A percentile compares a stretch with the other conserved stretches of the same genome.
phyloP scores from a whole-genome alignment of 495 filamentous ascomycete genomes.

The Immersiella caudata region DNA sequence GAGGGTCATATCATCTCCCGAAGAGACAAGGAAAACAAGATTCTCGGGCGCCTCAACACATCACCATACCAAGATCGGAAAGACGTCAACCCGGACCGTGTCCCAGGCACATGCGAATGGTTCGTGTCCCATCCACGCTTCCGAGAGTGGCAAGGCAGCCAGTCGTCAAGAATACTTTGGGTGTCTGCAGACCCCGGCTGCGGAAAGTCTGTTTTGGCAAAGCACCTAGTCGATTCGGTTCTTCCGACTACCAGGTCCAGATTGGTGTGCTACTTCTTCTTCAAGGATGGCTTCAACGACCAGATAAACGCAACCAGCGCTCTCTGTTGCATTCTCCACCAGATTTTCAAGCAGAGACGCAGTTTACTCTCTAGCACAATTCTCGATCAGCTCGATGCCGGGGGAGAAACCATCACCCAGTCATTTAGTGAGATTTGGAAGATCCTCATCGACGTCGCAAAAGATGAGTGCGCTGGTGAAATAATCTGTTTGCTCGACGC shows the following conservation, averaged over 20 bases:
- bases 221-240: conserved; percentile 46
- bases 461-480: conserved; percentile 44
- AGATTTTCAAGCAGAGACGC: conserved; percentile 45
- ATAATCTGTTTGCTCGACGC: conserved; percentile 56
- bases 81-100: conserved; percentile 40
- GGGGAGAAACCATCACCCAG: conserved; percentile 30
- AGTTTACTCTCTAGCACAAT: conserved; percentile 38
- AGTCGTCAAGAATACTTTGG: conserved; percentile 41
- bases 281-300: conserved; percentile 54
- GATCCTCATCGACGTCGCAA: conserved; percentile 39
- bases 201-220: conserved; percentile 58
- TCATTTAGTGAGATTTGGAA: conserved; percentile 47
- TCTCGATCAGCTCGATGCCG: conserved; percentile 28
- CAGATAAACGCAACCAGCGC: conserved; percentile 46
- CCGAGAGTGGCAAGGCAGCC: conserved; percentile 36
- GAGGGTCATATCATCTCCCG: too few relatives aligned
- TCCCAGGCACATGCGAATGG: conserved; percentile 49
- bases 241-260: conserved; percentile 28
- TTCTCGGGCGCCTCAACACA: too few relatives aligned
- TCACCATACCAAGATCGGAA: too few relatives aligned
- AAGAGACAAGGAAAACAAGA: too few relatives aligned
- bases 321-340: conserved; percentile 51
- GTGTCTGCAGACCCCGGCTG: conserved; percentile 59
- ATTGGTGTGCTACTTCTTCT: too few relatives aligned
- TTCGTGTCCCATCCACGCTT: conserved; percentile 40